A percentile compares a stretch with the other conserved stretches of the same genome.
Conservation (phyloP, 106 monocot genomes). For the Phalaenopsis aphrodite region DNA sequence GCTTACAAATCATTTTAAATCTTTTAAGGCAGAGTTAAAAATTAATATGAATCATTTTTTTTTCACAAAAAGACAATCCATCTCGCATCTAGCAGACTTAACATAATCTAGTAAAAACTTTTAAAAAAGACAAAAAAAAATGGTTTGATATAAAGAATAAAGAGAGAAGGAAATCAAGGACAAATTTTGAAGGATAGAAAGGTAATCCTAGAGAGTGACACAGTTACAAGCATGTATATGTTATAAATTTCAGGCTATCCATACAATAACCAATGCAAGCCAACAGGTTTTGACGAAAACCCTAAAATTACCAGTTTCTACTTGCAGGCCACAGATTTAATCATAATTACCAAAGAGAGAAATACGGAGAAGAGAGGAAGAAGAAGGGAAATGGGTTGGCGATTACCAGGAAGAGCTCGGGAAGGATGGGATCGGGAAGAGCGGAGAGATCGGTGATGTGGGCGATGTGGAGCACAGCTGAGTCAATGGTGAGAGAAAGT, state of each 20-base stretch:
- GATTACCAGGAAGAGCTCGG: slow-evolving; percentile 57
- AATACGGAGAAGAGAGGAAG: not conserved
- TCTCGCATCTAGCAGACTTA: not conserved
- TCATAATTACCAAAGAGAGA: not conserved
- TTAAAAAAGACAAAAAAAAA: not conserved
- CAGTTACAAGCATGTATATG: not conserved
- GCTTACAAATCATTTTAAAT: not conserved
- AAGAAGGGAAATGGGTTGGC: not conserved
- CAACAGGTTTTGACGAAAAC: not conserved
- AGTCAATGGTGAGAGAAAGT: slow-evolving; percentile 63
- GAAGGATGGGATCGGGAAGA: slow-evolving; percentile 53
- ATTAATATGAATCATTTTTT: not conserved
- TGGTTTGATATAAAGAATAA: not conserved
- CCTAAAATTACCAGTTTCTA: not conserved
- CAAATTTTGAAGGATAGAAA: not conserved
- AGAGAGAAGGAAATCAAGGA: not conserved
- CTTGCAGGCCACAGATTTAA: not conserved
- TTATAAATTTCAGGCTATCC: not conserved
- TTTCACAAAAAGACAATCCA: not conserved
- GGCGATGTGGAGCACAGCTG: slow-evolving; percentile 46
- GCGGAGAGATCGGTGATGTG: slow-evolving; percentile 62
- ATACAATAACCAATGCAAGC: not conserved
- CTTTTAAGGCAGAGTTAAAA: not conserved
- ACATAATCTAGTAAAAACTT: not conserved
- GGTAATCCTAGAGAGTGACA: not conserved